Percentiles rank a stretch among this genome's conserved stretches.
phyloP scores from a whole-genome alignment of 345 rosid species.

The Eucalyptus sp. region DNA sequence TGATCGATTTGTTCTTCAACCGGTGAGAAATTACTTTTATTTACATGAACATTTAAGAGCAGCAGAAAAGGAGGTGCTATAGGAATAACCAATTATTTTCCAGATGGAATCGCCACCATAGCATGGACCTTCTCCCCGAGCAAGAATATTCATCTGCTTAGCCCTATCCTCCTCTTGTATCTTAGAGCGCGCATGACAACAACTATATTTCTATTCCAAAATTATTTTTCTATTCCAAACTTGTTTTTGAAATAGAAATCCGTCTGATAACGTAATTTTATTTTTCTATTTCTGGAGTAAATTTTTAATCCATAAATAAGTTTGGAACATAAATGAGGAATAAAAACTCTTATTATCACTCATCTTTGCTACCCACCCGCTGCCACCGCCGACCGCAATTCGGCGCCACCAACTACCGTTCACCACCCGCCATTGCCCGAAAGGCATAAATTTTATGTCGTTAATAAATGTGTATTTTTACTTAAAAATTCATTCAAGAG shows the following conservation, averaged over 20 bases:
- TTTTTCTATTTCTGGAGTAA: rapidly evolving
- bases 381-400: rapidly evolving
- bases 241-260: too few species aligned
- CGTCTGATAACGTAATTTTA: rapidly evolving
- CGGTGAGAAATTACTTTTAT: not conserved
- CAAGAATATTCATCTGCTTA: not conserved
- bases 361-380: too few species aligned
- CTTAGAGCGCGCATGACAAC: too few species aligned
- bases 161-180: not conserved
- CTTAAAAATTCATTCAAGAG: too few species aligned
- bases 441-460: too few species aligned
- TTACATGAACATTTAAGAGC: not conserved
- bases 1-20: not conserved
- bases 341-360: too few species aligned
- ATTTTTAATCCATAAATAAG: rapidly evolving
- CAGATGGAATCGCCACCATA: not conserved
- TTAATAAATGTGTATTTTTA: too few species aligned
- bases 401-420: rapidly evolving
- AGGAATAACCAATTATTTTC: not conserved
- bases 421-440: rapidly evolving
- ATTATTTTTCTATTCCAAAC: too few species aligned
- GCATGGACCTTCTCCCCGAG: not conserved
- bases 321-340: rapidly evolving
- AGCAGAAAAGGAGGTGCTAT: not conserved
- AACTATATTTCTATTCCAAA: too few species aligned